Evolutionary conservation across 2,329 filamentous ascomycete genomes (phyloP).

Genomic region (Lasiodiplodia sp.): DNA sequence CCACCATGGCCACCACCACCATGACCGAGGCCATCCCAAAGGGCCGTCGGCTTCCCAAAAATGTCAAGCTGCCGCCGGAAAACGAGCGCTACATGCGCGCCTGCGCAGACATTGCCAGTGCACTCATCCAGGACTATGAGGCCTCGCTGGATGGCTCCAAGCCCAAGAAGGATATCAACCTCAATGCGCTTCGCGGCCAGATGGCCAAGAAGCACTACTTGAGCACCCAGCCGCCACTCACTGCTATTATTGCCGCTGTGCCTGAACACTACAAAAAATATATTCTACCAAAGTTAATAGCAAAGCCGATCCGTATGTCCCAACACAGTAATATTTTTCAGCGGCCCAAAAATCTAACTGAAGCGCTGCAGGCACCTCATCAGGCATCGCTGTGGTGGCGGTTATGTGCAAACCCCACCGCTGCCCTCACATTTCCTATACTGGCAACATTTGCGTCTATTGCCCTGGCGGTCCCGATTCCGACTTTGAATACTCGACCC

Average conservation of each 20-base stretch:
- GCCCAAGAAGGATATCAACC: slow-evolving; percentile 84
- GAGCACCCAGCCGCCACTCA: slow-evolving; percentile 86
- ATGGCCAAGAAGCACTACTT: slow-evolving; percentile 93
- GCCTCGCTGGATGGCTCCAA: slow-evolving; percentile 75
- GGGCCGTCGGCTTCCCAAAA: slow-evolving; percentile 67
- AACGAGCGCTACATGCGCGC: slow-evolving; percentile 93
- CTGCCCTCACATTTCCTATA: slow-evolving; percentile 97
- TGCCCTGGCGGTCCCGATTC: slow-evolving; percentile 97
- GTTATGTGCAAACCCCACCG: slow-evolving; percentile 99
- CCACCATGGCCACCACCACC: slow-evolving; percentile 69
- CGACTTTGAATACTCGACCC: slow-evolving; percentile 98
- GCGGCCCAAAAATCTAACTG: slow-evolving; percentile 14
- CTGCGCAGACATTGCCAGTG: slow-evolving; percentile 94
- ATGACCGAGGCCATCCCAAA: slow-evolving; percentile 58
- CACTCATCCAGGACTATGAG: slow-evolving; percentile 93
- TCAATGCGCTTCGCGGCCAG: slow-evolving; percentile 86
- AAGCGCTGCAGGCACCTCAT: slow-evolving; percentile 75
- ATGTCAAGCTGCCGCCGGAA: slow-evolving; percentile 81
- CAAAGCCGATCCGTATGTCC: slow-evolving; percentile 85
- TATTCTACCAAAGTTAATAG: slow-evolving; percentile 92
- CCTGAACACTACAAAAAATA: slow-evolving; percentile 99
- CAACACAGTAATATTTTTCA: background rate
- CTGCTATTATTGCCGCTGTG: slow-evolving; percentile 95
- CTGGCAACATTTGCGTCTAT: slow-evolving; percentile 98
- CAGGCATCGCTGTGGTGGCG: slow-evolving; percentile 95